These are phyloP conservation scores for Suillus subalutaceus DNA, from an alignment of 768 basidiomycete species.

Conservation along the genomic window DNA sequence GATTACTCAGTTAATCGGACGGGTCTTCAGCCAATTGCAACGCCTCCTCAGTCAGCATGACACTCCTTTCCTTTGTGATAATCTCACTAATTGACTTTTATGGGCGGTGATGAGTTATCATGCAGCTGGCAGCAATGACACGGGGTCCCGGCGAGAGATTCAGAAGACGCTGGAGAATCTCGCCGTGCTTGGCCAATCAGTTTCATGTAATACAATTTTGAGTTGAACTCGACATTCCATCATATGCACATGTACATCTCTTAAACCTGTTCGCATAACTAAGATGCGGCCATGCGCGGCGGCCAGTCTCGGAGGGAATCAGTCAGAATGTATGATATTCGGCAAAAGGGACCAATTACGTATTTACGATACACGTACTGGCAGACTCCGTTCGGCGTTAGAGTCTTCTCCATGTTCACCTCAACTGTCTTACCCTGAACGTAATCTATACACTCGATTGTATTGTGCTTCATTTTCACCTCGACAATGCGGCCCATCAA, in stretches of 20 bases:
- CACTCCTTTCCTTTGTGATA: not conserved
- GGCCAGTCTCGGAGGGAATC: not conserved
- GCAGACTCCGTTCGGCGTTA: too few species aligned
- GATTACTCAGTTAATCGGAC: conserved; percentile 1
- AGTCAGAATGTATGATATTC: not conserved
- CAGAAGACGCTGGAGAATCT: too few species aligned
- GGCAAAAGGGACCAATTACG: not conserved
- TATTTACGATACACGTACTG: not conserved
- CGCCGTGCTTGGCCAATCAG: not conserved
- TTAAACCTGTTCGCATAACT: not conserved
- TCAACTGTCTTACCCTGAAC: not conserved
- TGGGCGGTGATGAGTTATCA: not conserved
- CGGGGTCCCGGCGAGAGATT: too few species aligned
- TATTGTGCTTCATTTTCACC: not conserved
- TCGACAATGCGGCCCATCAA: conserved; percentile 22
- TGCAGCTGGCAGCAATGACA: too few species aligned
- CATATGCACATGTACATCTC: not conserved
- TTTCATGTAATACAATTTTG: not conserved
- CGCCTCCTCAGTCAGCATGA: not conserved
- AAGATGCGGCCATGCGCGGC: not conserved
- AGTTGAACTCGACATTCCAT: not conserved
- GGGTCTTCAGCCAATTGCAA: not conserved
- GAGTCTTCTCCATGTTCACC: not conserved
- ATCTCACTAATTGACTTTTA: not conserved
- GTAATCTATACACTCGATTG: not conserved